Evolutionary conservation across 2,329 filamentous ascomycete genomes (phyloP), one percentile per base, ranked within the genome.

Genomic region (Colletotrichum tropicale): DNA sequence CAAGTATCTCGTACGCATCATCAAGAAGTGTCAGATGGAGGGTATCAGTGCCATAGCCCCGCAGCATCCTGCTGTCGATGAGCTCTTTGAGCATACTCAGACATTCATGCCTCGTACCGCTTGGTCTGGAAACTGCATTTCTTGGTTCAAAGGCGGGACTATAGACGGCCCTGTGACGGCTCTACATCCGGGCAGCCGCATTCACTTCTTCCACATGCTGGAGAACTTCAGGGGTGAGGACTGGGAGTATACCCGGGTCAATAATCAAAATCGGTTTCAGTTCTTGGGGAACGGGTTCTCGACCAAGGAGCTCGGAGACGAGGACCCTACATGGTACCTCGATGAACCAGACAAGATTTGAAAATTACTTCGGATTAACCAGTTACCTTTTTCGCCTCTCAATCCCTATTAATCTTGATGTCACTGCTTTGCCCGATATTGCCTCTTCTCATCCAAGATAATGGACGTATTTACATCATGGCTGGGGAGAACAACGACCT

Each of bases 271-370:
- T 65, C 70, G 80, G n/a, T 80, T 80, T 55, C 62, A 69, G 7
- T 80, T 76, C 28, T 66, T 80, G 4, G 79, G 80, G 6, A 80
- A 81, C 70, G 80, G 80, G 4, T 80, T 79, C 43, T 77, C 79
- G n/a, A 60, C 52, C n/a, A 74, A 62, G 60, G 75, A 78, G 61
- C 74, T 86, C 12, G 85, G 85, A 48, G 81, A 82, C 2, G 68
- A 66, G 4, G 84, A 88, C 62, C 78, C 83, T 34, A 85, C 86
- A 2, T 88, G 87, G 87, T 89, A 89, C 71, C 79, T 89, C 7
- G 84, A 66, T 16, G 36, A 66, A 30, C 58, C 58, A n/a, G 58
- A 61, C 7, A 21, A 32, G 18, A 26, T 61, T 61, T 61, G 18
- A 61, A 61, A 13, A 21, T 48, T 48, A 48, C 43, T 1, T 48